Evolutionary conservation across 164 flowering plant genomes (phyloP).

Genomic region (Taxillus chinensis): DNA sequence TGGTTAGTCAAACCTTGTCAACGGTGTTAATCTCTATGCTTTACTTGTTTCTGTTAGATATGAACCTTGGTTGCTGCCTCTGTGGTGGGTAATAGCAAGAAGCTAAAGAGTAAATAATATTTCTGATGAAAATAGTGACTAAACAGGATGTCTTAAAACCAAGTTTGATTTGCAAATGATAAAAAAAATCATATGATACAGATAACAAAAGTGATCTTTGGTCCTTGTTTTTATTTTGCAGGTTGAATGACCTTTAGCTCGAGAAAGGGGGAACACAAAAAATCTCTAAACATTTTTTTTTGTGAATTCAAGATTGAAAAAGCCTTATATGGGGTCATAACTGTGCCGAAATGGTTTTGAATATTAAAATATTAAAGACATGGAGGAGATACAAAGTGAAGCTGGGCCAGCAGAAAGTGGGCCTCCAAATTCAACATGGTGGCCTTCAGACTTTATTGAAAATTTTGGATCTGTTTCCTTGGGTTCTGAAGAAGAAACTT

Average conservation of each 20-base stretch:
- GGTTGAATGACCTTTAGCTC: conserved; percentile 27
- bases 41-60: no score
- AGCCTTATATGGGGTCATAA: conserved; percentile 37
- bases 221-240: conserved; percentile 7
- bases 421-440: conserved; percentile 59
- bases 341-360: conserved; percentile 54
- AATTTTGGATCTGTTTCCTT: conserved; percentile 68
- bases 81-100: no score
- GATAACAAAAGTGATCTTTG: no score
- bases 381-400: conserved; percentile 80
- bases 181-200: no score
- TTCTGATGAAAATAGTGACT: no score
- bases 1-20: no score
- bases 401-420: conserved; percentile 55
- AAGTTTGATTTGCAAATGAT: no score
- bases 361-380: conserved; percentile 30
- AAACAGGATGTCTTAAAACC: no score
- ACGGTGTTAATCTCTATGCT: no score
- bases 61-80: no score
- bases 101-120: no score
- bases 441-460: conserved; percentile 68
- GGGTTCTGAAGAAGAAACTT: conserved; percentile 40
- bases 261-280: conserved; percentile 10
- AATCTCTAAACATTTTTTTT: not conserved
- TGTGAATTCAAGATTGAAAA: conserved; percentile 1